phyloP scores from a whole-genome alignment of 2,329 filamentous ascomycete genomes.

The Aspergillus clavatus region DNA sequence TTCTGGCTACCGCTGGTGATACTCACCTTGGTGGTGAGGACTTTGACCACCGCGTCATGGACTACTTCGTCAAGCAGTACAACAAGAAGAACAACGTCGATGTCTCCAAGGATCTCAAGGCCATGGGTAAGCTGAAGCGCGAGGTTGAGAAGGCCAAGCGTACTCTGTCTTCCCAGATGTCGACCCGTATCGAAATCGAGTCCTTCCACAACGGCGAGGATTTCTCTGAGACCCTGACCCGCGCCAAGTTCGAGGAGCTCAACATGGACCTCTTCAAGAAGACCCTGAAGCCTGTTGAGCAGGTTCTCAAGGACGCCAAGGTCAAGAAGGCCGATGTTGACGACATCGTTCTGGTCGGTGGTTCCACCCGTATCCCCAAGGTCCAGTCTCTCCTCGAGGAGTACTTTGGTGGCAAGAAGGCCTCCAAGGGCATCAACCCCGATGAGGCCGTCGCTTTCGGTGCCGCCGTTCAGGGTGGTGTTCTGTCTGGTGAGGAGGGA shows the following conservation, averaged over 20 bases:
- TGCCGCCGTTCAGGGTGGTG: conserved; percentile 94
- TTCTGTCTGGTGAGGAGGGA: conserved; percentile 82
- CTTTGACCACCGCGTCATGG: conserved; percentile 97
- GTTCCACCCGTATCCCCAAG: conserved; percentile 99
- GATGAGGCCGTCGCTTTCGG: conserved; percentile 98
- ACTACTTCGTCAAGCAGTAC: conserved; percentile 92
- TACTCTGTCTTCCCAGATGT: conserved; percentile 90
- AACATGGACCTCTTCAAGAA: conserved; percentile 99
- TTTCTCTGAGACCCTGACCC: conserved; percentile 96
- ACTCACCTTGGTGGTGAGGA: conserved; percentile 98
- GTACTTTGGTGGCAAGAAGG: conserved; percentile 93
- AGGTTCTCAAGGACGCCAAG: conserved; percentile 97
- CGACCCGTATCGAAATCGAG: conserved; percentile 92
- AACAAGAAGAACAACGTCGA: conserved; percentile 97
- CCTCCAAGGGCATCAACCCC: conserved; percentile 98
- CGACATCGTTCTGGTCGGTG: conserved; percentile 96
- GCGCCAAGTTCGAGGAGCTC: conserved; percentile 98
- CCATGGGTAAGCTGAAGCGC: conserved; percentile 99
- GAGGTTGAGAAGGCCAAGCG: conserved; percentile 99
- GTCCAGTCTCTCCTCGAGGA: conserved; percentile 91
- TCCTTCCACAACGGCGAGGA: conserved; percentile 95
- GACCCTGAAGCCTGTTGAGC: conserved; percentile 96
- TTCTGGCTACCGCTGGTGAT: conserved; percentile 90
- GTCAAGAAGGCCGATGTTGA: conserved; percentile 92
- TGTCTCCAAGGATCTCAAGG: conserved; percentile 89